These are phyloP conservation scores for Closterium sp. DNA, from an alignment of 139 green algal species.

Conservation along the genomic window DNA sequence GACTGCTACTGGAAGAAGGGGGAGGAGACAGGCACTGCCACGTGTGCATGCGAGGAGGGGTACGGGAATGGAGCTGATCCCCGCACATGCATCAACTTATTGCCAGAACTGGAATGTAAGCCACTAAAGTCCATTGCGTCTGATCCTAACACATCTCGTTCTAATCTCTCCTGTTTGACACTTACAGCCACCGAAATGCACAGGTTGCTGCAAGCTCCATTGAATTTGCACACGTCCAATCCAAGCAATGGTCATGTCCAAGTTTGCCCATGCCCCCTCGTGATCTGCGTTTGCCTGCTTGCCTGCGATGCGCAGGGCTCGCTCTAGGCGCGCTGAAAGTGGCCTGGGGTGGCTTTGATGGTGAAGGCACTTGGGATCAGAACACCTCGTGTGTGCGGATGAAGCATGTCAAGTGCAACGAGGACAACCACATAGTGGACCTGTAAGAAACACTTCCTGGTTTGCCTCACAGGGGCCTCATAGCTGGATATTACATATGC, in stretches of 20 bases:
- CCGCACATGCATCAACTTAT: neutral
- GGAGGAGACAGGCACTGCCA: neutral
- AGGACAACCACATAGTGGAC: neutral
- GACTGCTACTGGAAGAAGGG: neutral
- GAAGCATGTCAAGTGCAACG: neutral
- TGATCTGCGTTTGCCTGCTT: neutral
- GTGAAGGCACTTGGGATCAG: neutral
- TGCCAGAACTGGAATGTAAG: neutral
- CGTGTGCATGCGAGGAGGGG: neutral
- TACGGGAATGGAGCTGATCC: neutral
- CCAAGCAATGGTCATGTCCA: neutral
- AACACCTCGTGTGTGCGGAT: neutral
- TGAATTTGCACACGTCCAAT: no score
- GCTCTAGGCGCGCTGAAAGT: neutral
- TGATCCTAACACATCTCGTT: no score
- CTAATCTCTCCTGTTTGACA: neutral
- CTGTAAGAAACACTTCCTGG: no score
- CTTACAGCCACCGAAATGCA: no score
- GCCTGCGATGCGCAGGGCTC: neutral
- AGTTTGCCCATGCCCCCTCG: neutral
- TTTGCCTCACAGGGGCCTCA: no score
- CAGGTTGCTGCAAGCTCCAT: no score
- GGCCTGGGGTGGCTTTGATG: neutral
- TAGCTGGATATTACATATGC: no score
- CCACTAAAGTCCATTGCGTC: neutral